phyloP scores from a whole-genome alignment of 257 asterid genomes.

The Solanum dulcamara region DNA sequence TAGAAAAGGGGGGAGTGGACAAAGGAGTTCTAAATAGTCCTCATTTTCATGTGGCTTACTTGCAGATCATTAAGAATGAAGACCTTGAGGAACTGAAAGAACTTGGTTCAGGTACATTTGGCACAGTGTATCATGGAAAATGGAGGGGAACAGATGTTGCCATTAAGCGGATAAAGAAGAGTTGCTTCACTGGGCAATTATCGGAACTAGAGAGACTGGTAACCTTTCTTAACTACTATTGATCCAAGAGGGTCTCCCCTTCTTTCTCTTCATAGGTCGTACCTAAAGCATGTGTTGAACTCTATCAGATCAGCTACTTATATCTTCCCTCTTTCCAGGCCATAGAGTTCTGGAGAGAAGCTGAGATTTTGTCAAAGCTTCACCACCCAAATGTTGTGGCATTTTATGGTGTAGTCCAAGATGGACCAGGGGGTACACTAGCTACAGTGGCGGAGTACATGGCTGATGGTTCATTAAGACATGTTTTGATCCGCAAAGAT shows the following conservation, averaged over 20 bases:
- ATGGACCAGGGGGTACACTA: slow-evolving; percentile 65
- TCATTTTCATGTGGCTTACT: background rate
- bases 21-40: background rate
- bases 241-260: background rate
- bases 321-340: slow-evolving; percentile 25
- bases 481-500: slow-evolving; percentile 57
- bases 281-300: background rate
- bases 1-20: background rate
- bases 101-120: slow-evolving; percentile 58
- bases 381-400: slow-evolving; percentile 81
- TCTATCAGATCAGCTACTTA: background rate
- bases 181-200: slow-evolving; percentile 69
- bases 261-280: background rate
- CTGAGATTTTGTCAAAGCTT: slow-evolving; percentile 65
- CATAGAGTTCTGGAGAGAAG: slow-evolving; percentile 65
- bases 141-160: slow-evolving; percentile 86
- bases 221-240: slow-evolving; percentile 4
- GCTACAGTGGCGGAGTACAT: slow-evolving; percentile 65
- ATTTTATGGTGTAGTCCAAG: slow-evolving; percentile 67
- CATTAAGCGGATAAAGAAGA: slow-evolving; percentile 72
- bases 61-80: slow-evolving; percentile 35
- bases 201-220: slow-evolving; percentile 89
- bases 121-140: slow-evolving; percentile 55
- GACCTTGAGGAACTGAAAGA: slow-evolving; percentile 52
- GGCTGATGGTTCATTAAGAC: slow-evolving; percentile 67